Conservation (phyloP, 495 filamentous ascomycete species). For the Lepraria neglecta region DNA sequence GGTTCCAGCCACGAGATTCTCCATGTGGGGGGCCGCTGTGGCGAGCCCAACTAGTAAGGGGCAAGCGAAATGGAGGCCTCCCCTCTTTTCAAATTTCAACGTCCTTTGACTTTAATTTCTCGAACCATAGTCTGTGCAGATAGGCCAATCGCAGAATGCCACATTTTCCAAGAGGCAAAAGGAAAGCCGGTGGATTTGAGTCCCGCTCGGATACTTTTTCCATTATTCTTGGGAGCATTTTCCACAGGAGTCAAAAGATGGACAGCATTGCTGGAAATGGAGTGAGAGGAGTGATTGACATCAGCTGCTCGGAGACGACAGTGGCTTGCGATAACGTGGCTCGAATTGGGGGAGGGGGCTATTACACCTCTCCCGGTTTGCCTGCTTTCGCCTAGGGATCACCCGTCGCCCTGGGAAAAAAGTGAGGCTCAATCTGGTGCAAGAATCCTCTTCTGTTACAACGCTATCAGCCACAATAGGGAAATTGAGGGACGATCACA, state of each 20-base stretch:
- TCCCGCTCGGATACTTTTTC: neutral
- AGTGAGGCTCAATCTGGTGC: slow-evolving; percentile 1
- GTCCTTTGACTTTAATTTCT: slow-evolving; percentile 6
- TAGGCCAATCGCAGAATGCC: slow-evolving; percentile 6
- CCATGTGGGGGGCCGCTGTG: slow-evolving; percentile 9
- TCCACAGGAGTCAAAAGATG: neutral
- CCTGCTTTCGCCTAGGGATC: neutral
- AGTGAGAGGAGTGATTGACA: neutral
- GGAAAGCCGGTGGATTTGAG: neutral
- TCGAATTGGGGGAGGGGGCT: slow-evolving; percentile 1
- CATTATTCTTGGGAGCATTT: neutral
- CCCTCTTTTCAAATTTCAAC: slow-evolving; percentile 10
- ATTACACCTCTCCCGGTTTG: neutral
- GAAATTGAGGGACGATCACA: neutral
- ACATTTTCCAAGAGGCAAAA: slow-evolving; percentile 6
- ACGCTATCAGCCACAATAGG: neutral
- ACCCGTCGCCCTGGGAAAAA: neutral
- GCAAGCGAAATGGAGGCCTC: slow-evolving; percentile 6
- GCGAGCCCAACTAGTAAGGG: neutral
- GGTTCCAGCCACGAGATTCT: slow-evolving; percentile 6
- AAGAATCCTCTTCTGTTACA: neutral
- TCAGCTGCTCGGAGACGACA: neutral
- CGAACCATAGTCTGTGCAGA: neutral
- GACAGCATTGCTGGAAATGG: slow-evolving; percentile 2
- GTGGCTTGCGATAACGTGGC: slow-evolving; percentile 1